These are phyloP conservation scores for Endocarpon pusillum DNA, from an alignment of 495 filamentous ascomycete species.

Conservation along the genomic window DNA sequence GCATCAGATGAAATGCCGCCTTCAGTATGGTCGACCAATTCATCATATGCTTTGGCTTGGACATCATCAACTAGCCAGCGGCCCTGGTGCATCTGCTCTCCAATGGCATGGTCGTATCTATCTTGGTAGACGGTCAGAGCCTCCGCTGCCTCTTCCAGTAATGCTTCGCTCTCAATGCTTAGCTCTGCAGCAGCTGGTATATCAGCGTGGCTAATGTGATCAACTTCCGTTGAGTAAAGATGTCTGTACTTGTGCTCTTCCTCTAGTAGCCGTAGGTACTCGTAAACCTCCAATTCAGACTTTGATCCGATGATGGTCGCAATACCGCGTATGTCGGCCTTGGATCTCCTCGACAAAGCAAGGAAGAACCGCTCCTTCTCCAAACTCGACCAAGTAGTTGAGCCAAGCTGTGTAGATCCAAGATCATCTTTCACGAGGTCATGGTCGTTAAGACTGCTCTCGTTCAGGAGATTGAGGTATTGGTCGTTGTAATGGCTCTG, in stretches of 20 bases:
- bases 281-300: slow-evolving; percentile 50
- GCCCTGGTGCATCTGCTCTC: slow-evolving; percentile 35
- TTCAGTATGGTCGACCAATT: slow-evolving; percentile 11
- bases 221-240: slow-evolving; percentile 8
- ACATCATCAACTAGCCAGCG: slow-evolving; percentile 36
- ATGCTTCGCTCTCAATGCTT: slow-evolving; percentile 39
- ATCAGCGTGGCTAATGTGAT: slow-evolving; percentile 19
- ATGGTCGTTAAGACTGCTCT: slow-evolving; percentile 23
- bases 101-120: slow-evolving; percentile 31
- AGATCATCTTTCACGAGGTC: slow-evolving; percentile 4
- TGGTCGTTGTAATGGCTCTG: slow-evolving; percentile 24
- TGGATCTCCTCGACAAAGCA: slow-evolving; percentile 42
- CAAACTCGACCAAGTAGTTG: slow-evolving; percentile 43
- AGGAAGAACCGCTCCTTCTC: slow-evolving; percentile 61
- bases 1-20: slow-evolving; percentile 5
- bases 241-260: slow-evolving; percentile 25
- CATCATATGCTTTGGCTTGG: slow-evolving; percentile 24
- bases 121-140: slow-evolving; percentile 40
- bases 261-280: slow-evolving; percentile 46
- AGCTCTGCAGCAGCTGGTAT: slow-evolving; percentile 62
- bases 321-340: slow-evolving; percentile 40
- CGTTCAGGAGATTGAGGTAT: slow-evolving; percentile 45
- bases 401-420: slow-evolving; percentile 37
- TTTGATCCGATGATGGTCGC: slow-evolving; percentile 51
- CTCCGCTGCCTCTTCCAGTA: slow-evolving; percentile 54